phyloP scores from a whole-genome alignment of 2,329 filamentous ascomycete species.

The Monosporascus sp. region DNA sequence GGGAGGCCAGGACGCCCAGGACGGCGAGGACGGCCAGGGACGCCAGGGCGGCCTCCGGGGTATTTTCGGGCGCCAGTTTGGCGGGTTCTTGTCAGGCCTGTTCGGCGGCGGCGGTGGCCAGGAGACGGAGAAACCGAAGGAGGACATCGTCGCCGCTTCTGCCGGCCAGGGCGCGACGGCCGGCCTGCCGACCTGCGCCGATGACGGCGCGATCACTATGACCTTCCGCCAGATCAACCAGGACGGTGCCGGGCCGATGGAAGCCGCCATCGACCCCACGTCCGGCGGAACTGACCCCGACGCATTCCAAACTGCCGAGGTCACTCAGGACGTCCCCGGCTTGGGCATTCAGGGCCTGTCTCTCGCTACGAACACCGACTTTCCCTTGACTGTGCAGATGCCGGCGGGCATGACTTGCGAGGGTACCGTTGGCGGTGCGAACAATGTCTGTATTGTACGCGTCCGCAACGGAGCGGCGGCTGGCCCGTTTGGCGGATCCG shows the following conservation, averaged over 20 bases:
- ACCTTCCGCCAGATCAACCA: slow-evolving; percentile 68
- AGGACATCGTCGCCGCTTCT: slow-evolving; percentile 48
- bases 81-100: slow-evolving; percentile 22
- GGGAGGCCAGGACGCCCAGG: slow-evolving; percentile 7
- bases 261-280: slow-evolving; percentile 55
- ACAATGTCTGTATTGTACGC: slow-evolving; percentile 60
- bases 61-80: slow-evolving; percentile 21
- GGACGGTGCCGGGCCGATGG: slow-evolving; percentile 61
- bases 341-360: slow-evolving; percentile 52
- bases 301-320: slow-evolving; percentile 55
- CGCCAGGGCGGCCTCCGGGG: slow-evolving; percentile 15
- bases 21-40: no score
- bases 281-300: slow-evolving; percentile 56
- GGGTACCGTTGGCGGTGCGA: slow-evolving; percentile 51
- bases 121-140: slow-evolving; percentile 37
- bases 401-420: slow-evolving; percentile 63
- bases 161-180: slow-evolving; percentile 47
- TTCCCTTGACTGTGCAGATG: slow-evolving; percentile 61
- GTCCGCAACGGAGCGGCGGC: slow-evolving; percentile 57
- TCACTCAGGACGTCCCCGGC: slow-evolving; percentile 58
- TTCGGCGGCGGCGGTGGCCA: slow-evolving; percentile 30
- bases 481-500: slow-evolving; percentile 63
- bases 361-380: slow-evolving; percentile 55
- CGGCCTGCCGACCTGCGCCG: slow-evolving; percentile 56
- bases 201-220: slow-evolving; percentile 57